Base-by-base conservation (phyloP, 371 early-diverging fungal genomes). In the Mortierella sp. region DNA sequence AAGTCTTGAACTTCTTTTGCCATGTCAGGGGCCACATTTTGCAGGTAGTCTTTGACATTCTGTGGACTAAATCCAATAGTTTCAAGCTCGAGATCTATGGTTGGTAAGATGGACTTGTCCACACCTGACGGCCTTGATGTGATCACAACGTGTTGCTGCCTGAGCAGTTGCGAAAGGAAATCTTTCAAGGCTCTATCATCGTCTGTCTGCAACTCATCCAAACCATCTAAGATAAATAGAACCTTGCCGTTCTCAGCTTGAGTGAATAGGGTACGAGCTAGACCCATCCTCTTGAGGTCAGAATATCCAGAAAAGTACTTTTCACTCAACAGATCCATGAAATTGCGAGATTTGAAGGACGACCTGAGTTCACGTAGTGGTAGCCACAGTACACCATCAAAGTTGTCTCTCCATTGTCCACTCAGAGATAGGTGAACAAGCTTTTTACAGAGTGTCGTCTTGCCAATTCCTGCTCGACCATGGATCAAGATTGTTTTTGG, bases 61-160 rank as follows among this genome's bases (percentile, higher is more conserved):
- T 71, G 54, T 42, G 49, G 53, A 26, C 66, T 71, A 47, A 71
- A 65, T 60, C 72, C 72, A n/a, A 71, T 43, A 5, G 66, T 61
- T 34, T 71, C 72, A 9, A 70, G 54, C 31, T 70, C 71, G 60
- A 70, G 65, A 32, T 70, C 71, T 0, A 70, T 45, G 3, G 37
- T 7, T 15, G 12, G 71, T 37, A 70, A 40, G 6, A 64, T 26
- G 47, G 40, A 49, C n/a, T 22, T 37, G 28, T 70, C 61, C 53
- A 64, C 12, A 37, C 71, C 71, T 0, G 64, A 70, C 40, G 71
- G 71, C 56, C 71, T 59, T 4, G 72, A 71, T 9, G 72, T 71
- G 54, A 71, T 65, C 26, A 71, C 37, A 28, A 71, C 65, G 0
- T 64, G 51, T 9, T 58, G 40, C 40, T 71, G 71, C 0, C 0